phyloP scores from a whole-genome alignment of 192 early-diverging fungal genomes.

The Kickxella alabastrina region DNA sequence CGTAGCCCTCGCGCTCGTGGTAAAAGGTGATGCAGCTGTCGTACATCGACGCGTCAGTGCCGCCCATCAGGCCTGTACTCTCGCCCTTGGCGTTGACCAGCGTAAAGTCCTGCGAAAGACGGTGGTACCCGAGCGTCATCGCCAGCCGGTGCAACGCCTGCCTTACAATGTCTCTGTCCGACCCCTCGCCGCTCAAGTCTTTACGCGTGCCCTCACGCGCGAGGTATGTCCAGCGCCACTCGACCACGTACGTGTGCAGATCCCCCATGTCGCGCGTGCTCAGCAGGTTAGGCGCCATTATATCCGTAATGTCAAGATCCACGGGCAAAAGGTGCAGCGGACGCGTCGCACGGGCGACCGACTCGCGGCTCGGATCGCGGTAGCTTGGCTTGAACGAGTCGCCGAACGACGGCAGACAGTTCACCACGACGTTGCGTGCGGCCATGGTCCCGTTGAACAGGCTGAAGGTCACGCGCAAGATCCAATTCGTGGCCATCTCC shows the following conservation, averaged over 20 bases:
- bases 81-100: slow-evolving; percentile 47
- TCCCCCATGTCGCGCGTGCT: slow-evolving; percentile 47
- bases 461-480: slow-evolving; percentile 37
- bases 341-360: slow-evolving; percentile 36
- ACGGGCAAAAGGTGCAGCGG: slow-evolving; percentile 48
- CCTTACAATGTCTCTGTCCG: slow-evolving; percentile 44
- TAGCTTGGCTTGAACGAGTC: slow-evolving; percentile 31
- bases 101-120: slow-evolving; percentile 45
- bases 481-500: slow-evolving; percentile 48
- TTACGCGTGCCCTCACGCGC: slow-evolving; percentile 42
- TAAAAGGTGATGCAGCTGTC: slow-evolving; percentile 49
- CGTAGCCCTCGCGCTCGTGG: slow-evolving; percentile 49
- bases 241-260: slow-evolving; percentile 48
- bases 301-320: slow-evolving; percentile 22
- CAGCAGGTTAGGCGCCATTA: slow-evolving; percentile 20
- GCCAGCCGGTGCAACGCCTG: slow-evolving; percentile 49
- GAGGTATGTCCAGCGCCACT: slow-evolving; percentile 52
- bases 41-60: slow-evolving; percentile 27
- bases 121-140: slow-evolving; percentile 32
- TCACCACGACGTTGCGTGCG: slow-evolving; percentile 39
- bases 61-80: slow-evolving; percentile 40
- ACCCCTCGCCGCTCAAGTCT: slow-evolving; percentile 44
- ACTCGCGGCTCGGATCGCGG: slow-evolving; percentile 18
- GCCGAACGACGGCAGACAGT: slow-evolving; percentile 38
- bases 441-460: slow-evolving; percentile 43